Conservation (phyloP, 140 eudicot genomes). For the Ambrosia hybrid region DNA sequence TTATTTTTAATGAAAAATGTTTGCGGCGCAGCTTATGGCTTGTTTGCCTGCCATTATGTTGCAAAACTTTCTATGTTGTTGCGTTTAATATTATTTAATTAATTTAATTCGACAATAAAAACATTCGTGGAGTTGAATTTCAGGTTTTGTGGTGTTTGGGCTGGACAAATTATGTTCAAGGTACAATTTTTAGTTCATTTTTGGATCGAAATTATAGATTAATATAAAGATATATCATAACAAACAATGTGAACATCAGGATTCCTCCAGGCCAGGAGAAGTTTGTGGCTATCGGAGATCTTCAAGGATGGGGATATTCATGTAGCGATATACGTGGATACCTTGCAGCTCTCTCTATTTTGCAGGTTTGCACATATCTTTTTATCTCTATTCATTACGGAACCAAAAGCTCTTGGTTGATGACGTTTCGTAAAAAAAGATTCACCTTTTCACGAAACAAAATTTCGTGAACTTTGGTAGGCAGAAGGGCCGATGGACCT, state of each 20-base stretch:
- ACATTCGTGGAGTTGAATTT: slow-evolving; percentile 8
- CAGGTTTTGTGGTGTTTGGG: slow-evolving; percentile 70
- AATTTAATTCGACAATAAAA: no score
- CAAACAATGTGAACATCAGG: neutral
- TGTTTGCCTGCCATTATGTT: no score
- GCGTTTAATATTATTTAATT: no score
- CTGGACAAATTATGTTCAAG: slow-evolving; percentile 69
- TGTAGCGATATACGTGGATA: no score
- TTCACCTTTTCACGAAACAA: neutral
- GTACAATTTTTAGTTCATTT: slow-evolving; percentile 24
- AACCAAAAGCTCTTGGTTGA: neutral
- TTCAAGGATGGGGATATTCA: no score
- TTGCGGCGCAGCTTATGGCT: neutral
- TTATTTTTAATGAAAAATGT: neutral
- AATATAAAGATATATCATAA: neutral
- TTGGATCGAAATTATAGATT: neutral
- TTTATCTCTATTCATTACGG: no score
- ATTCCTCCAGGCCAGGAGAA: no score
- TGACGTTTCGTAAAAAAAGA: neutral
- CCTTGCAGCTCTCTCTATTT: no score
- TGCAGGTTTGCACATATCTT: no score
- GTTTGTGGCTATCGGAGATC: no score
- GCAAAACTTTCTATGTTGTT: no score
- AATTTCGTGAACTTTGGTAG: neutral
- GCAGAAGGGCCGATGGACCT: neutral